Percentiles rank a stretch among this genome's conserved stretches.
These are phyloP conservation scores for Triticum turgidum DNA, from an alignment of 176 grass and related monocot species.

Conservation along the genomic window DNA sequence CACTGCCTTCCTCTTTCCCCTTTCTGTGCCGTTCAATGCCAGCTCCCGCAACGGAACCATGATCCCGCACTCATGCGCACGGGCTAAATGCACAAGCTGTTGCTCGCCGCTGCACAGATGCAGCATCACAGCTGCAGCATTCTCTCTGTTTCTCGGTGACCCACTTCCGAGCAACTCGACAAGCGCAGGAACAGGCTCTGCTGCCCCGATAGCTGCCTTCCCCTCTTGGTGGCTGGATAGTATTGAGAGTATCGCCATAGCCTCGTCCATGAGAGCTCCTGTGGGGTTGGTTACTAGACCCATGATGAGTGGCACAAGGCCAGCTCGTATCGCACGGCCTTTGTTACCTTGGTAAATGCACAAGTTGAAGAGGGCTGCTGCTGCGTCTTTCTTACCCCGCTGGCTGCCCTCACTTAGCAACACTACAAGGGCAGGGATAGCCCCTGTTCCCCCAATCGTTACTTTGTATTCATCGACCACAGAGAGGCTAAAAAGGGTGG, in stretches of 20 bases:
- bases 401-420: slow-evolving; percentile 81
- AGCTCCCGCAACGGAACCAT: slow-evolving; percentile 71
- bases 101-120: slow-evolving; percentile 70
- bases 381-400: slow-evolving; percentile 90
- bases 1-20: slow-evolving; percentile 80
- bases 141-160: slow-evolving; percentile 81
- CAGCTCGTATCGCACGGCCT: slow-evolving; percentile 71
- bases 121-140: slow-evolving; percentile 79
- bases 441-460: slow-evolving; percentile 68
- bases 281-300: slow-evolving; percentile 63
- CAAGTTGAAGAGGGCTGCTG: slow-evolving; percentile 89
- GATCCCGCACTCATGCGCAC: slow-evolving; percentile 55
- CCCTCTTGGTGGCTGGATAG: slow-evolving; percentile 85
- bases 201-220: slow-evolving; percentile 63
- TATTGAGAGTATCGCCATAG: slow-evolving; percentile 86
- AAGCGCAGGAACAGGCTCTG: slow-evolving; percentile 71
- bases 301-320: slow-evolving; percentile 85
- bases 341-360: slow-evolving; percentile 98
- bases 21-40: slow-evolving; percentile 62
- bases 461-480: slow-evolving; percentile 90
- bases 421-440: slow-evolving; percentile 79
- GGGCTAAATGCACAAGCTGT: slow-evolving; percentile 41
- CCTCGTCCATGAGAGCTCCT: slow-evolving; percentile 69
- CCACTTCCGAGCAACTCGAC: slow-evolving; percentile 69
- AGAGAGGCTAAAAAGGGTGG: slow-evolving; percentile 92